phyloP scores from a whole-genome alignment of 257 asterid species.

The Solanum paucissectum region DNA sequence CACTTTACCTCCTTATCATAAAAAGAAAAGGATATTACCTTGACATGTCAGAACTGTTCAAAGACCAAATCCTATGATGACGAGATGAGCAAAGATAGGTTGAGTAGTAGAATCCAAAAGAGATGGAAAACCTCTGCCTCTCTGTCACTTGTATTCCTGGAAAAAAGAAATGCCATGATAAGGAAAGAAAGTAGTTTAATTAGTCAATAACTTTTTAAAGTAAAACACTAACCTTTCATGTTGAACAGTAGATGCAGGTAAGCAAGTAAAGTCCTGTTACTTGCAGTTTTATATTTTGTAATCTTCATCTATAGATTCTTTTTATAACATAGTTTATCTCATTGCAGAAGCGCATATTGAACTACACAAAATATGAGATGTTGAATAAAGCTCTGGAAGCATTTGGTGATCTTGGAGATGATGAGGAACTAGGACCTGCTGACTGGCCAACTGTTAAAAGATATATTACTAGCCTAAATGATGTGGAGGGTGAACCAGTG shows the following conservation, averaged over 20 bases:
- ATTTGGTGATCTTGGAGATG: conserved; percentile 88
- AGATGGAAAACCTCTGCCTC: background rate
- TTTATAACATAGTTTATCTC: background rate
- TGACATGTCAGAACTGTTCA: background rate
- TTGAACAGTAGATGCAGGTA: background rate
- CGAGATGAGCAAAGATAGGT: background rate
- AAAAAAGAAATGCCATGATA: background rate
- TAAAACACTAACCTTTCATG: background rate
- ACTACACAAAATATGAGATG: conserved; percentile 86
- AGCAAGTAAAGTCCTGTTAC: background rate
- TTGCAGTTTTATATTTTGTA: background rate
- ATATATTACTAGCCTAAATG: conserved; percentile 62
- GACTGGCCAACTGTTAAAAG: conserved; percentile 86
- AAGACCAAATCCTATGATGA: background rate
- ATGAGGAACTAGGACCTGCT: conserved; percentile 92
- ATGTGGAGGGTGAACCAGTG: conserved; percentile 47
- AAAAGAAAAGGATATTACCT: background rate
- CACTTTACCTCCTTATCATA: background rate
- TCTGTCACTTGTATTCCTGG: background rate
- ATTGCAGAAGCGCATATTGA: conserved; percentile 60
- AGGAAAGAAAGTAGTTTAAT: background rate
- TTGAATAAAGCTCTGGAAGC: conserved; percentile 89
- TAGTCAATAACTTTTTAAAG: background rate
- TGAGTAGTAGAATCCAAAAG: background rate
- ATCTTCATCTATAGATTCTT: background rate